Percentiles rank a stretch among this genome's conserved stretches.
Conservation (phyloP, 1,284 basidiomycete genomes). For the Sanguinoderma infundibulare region DNA sequence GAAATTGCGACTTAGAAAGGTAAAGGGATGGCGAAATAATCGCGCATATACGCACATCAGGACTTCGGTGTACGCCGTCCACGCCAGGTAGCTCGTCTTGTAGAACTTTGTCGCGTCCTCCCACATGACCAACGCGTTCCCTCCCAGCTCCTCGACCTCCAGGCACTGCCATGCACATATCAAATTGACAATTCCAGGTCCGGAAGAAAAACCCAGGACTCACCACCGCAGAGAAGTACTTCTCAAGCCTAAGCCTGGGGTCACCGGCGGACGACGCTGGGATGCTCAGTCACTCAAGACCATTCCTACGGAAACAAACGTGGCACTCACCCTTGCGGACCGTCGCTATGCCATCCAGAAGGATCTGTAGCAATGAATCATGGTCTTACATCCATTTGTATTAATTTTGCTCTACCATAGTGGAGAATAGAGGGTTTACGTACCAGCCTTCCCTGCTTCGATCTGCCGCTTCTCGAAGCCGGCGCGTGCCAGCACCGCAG, state of each 20-base stretch:
- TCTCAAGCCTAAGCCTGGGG: slow-evolving; percentile 75
- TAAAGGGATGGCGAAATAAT: neutral
- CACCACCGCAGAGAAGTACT: slow-evolving; percentile 77
- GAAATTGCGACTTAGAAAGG: neutral
- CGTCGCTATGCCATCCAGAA: slow-evolving; percentile 64
- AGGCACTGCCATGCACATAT: slow-evolving; percentile 43
- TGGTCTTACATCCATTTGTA: slow-evolving; percentile 32
- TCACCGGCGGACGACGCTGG: slow-evolving; percentile 52
- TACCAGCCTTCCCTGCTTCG: slow-evolving; percentile 51
- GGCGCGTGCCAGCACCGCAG: slow-evolving; percentile 68
- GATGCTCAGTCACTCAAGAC: slow-evolving; percentile 7
- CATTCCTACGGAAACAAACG: neutral
- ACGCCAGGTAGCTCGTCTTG: slow-evolving; percentile 72
- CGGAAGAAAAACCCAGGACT: slow-evolving; percentile 34
- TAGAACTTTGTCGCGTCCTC: slow-evolving; percentile 63
- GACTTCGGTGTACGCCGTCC: slow-evolving; percentile 69
- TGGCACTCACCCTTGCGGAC: slow-evolving; percentile 54
- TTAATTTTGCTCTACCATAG: neutral
- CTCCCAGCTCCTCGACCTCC: slow-evolving; percentile 50
- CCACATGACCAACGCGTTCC: slow-evolving; percentile 65
- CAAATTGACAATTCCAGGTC: slow-evolving; percentile 1
- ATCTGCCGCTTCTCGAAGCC: slow-evolving; percentile 64
- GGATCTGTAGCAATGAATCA: slow-evolving; percentile 52
- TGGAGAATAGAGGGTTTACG: slow-evolving; percentile 11
- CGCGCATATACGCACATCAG: slow-evolving; percentile 55